A percentile compares a stretch with the other conserved stretches of the same genome.
Evolutionary conservation across 176 grass and related monocot species (phyloP).

Genomic region (Lolium rigidum): DNA sequence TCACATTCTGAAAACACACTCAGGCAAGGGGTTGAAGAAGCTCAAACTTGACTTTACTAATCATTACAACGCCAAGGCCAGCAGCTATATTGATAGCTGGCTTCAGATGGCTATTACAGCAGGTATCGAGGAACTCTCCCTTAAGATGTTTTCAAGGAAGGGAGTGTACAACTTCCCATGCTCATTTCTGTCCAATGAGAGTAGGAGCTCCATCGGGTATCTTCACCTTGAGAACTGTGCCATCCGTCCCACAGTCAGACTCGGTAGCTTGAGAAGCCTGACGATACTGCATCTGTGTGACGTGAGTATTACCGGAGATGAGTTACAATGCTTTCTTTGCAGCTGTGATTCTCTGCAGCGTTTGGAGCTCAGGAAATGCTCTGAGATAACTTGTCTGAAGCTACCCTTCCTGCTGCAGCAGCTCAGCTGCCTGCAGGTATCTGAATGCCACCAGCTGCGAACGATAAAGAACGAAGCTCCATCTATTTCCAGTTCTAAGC

Average conservation of each 20-base stretch:
- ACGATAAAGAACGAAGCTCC: slow-evolving; percentile 1
- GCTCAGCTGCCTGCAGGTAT: background rate
- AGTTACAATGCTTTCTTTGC: background rate
- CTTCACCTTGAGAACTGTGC: background rate
- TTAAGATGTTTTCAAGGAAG: too few relatives aligned
- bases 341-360: background rate
- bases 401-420: background rate
- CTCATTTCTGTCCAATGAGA: background rate
- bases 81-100: background rate
- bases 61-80: background rate
- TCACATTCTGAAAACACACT: background rate
- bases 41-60: background rate
- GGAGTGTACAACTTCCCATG: background rate
- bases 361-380: slow-evolving; percentile 4
- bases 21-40: background rate
- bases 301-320: background rate
- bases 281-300: background rate
- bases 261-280: background rate
- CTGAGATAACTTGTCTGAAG: background rate
- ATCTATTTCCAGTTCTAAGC: too few relatives aligned
- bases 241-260: background rate
- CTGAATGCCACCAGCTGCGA: background rate
- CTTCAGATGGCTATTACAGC: background rate
- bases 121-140: background rate
- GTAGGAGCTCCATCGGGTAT: background rate